Evolutionary conservation across 2,329 filamentous ascomycete genomes (phyloP), one percentile per base, ranked within the genome.

Genomic region (Phialophora chinensis): DNA sequence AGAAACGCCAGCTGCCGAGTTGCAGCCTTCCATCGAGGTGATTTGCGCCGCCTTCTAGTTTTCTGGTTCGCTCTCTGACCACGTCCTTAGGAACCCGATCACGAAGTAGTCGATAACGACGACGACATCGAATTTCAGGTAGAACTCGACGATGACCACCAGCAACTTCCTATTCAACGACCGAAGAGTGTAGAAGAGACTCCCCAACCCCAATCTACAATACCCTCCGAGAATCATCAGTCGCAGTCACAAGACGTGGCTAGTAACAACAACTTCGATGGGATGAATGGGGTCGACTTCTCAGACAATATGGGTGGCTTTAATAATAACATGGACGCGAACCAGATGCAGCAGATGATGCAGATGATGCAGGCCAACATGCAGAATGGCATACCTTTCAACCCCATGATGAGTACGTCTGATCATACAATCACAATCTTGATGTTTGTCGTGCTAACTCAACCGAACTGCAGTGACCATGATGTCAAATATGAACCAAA

Each of bases 391-490:
- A 67, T 69, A 74, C 81, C 77, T 57, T 68, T 71, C 66, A 69
- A 71, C 66, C 69, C 70, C 35, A 70, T 94, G 88, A 97, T 97
- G 91, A 91, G 93, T 97, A 87, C 77, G 91, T 68, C n/a, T 65
- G 38, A 68, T 49, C 29, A 6, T 27, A 25, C 38, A 29, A 1
- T 72, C 91, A 90, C 88, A 75, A 93, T 94, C 90, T 83, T 90
- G 72, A 92, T 44, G 10, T 12, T 94, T 52, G 29, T 61, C 25
- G 11, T 29, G 23, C 67, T 68, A 44, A 68, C 57, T 20, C 5
- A n/a, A 49, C 44, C 66, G 70, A 27, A 1, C 72, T 91, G 91
- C 88, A 76, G 93, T 95, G 90, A 83, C 90, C 72, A 92, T 94
- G 89, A 92, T 94, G 89, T 84, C 49, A 7, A 52, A 85, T 77